Conservation (phyloP, 2,329 filamentous ascomycete genomes). For the Diaporthe sp. region DNA sequence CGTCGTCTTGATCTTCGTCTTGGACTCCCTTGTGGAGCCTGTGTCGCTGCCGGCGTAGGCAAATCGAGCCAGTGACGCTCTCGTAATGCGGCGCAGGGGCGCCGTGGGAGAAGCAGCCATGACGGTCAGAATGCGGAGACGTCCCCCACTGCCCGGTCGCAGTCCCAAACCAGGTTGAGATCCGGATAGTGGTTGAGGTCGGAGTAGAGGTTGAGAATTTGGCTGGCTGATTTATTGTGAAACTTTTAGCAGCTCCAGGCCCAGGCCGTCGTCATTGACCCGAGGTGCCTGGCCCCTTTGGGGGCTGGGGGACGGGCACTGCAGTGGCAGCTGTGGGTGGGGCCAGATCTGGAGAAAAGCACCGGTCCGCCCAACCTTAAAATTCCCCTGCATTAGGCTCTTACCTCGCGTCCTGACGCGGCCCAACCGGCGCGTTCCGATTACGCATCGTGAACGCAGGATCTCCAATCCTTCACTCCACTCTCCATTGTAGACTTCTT, state of each 20-base stretch:
- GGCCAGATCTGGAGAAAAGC: neutral
- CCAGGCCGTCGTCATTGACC: neutral
- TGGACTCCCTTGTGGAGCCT: slow-evolving; percentile 39
- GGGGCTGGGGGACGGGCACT: neutral
- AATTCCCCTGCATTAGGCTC: neutral
- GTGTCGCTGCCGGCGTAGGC: slow-evolving; percentile 49
- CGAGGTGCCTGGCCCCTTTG: neutral
- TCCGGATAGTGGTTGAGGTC: no score
- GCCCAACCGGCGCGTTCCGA: neutral
- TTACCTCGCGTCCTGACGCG: neutral
- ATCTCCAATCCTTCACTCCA: neutral
- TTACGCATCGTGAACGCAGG: neutral
- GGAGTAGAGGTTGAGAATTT: neutral
- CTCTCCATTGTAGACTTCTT: neutral
- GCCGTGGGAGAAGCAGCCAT: slow-evolving; percentile 44
- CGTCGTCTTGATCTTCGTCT: slow-evolving; percentile 30
- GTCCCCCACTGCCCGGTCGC: neutral
- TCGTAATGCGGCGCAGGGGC: slow-evolving; percentile 59
- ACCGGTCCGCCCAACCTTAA: neutral
- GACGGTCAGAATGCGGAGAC: neutral
- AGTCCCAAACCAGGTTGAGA: neutral
- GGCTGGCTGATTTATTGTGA: neutral
- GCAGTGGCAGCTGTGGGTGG: neutral
- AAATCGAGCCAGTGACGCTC: slow-evolving; percentile 63
- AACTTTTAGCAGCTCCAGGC: neutral